Evolutionary conservation across 2,329 filamentous ascomycete species (phyloP), one percentile per base, ranked within the genome.

Genomic region (Talaromyces piceae): DNA sequence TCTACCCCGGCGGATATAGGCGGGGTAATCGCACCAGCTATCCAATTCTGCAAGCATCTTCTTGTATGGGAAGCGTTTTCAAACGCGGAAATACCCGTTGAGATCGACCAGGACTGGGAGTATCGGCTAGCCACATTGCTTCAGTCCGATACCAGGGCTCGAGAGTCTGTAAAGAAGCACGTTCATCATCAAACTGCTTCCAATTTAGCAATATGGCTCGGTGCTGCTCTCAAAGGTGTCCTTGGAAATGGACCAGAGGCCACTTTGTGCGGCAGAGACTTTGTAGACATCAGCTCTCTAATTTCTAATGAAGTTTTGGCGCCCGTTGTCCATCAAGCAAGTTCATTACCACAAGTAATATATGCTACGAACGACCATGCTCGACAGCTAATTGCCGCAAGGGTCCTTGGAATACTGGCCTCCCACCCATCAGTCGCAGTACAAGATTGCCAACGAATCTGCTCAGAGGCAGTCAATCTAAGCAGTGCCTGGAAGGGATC

Each of bases 71-170:
- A 81, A 61, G 80, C 82, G 37, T 67, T 84, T 23, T 60, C 59
- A 13, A 63, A 69, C 11, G 71, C 72, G 11, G 62, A 66, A 1
- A 68, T 76, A 12, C 63, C 66, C 3, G 65, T 77, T 22, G 77
- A 79, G 8, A 66, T 89, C 22, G 86, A 91, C 58, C 82, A 86
- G 43, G 87, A 91, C 56, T 97, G 93, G 93, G 86, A 90, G 63
- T 77, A 84, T 43, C 85, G 86, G 58, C 74, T 97, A 2, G 86
- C 91, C 58, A 80, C 83, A 1, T 76, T 86, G 5, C 75, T 93
- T 26, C 78, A 82, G 37, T 87, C 84, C 4, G 86, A 91, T 61
- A 77, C 85, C 52, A 72, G 77, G 43, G 81, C 82, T 9, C 78
- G 88, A 37, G 67, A 77, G 23, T 76, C 76, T 61, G 86, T 52